Evolutionary conservation across 768 basidiomycete genomes (phyloP), one percentile per base, ranked within the genome.

Genomic region (Lactarius sanguifluus): DNA sequence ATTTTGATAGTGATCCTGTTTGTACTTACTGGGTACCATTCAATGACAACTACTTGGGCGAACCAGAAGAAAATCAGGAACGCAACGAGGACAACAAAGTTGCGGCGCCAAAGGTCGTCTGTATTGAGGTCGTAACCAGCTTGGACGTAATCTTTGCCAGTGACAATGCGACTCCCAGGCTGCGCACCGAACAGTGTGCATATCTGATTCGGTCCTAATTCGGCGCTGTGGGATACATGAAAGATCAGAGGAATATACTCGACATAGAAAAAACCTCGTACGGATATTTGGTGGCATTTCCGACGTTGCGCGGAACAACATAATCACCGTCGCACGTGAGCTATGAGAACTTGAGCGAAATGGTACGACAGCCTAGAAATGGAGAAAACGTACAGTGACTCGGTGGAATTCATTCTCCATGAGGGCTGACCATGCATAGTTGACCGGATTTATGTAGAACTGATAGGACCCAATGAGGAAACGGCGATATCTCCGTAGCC

Each of bases 351-450:
- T 52, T 20, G 23, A 32, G 32, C 16, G 25, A 8, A 25, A 18
- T 20, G 23, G 61, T 34, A 10, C 20, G 16, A 45, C 43, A 18
- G 62, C 78, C 62, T 71, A 83, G 82, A 85, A 18, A n/a, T 8
- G 40, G 25, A 9, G 36, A 15, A 52, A 10, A 60, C 68, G 13
- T 69, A 70, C 70, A 18, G 59, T 55, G 59, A 87, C 84, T 13
- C 84, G 83, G 80, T 81, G 83, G 76, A 96, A 94, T 74, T 96
- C 94, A 74, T 95, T 96, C 76, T 90, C 86, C 87, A 96, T 90
- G 52, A 83, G 79, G 2, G 85, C 87, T 67, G 89, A 85, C 83
- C 90, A 94, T 0, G 85, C 87, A 56, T 69, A 70, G 32, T 30
- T 43, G 3, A 71, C 9, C 0, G 94, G 94, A 73, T 95, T 89